Percentiles rank a stretch among this genome's conserved stretches.
phyloP scores from a whole-genome alignment of 1,284 basidiomycete species.

The Lignosus rhinocerotis region DNA sequence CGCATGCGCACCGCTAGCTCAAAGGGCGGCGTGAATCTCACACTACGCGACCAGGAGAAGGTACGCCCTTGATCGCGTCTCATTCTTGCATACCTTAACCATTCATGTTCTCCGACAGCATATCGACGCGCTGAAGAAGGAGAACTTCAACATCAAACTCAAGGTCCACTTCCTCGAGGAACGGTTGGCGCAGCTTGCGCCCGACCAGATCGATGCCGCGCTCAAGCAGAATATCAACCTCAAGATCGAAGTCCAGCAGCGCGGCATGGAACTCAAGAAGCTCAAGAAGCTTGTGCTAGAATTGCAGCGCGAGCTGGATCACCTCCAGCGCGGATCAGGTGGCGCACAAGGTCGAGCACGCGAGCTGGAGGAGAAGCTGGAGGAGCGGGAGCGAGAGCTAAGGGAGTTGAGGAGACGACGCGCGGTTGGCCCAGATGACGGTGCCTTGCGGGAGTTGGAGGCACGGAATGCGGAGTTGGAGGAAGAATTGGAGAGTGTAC shows the following conservation, averaged over 20 bases:
- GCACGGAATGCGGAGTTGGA: slow-evolving; percentile 66
- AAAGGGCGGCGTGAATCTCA: slow-evolving; percentile 68
- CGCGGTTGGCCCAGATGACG: slow-evolving; percentile 43
- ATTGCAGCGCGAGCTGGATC: slow-evolving; percentile 77
- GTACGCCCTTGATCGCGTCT: slow-evolving; percentile 39
- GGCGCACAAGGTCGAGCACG: slow-evolving; percentile 50
- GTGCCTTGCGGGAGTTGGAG: slow-evolving; percentile 53
- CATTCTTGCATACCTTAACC: not conserved
- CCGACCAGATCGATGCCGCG: slow-evolving; percentile 89
- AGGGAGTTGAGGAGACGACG: slow-evolving; percentile 56
- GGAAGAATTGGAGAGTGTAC: slow-evolving; percentile 66
- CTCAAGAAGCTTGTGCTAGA: slow-evolving; percentile 87
- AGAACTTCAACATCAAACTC: slow-evolving; percentile 93
- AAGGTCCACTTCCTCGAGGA: slow-evolving; percentile 94
- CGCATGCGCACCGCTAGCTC: slow-evolving; percentile 40
- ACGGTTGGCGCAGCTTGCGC: slow-evolving; percentile 82
- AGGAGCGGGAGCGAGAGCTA: slow-evolving; percentile 69
- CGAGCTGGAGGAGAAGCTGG: slow-evolving; percentile 69
- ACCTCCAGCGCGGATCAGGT: slow-evolving; percentile 59
- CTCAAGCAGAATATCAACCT: slow-evolving; percentile 93
- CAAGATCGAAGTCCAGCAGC: slow-evolving; percentile 90
- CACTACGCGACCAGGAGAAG: slow-evolving; percentile 93
- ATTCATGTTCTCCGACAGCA: slow-evolving; percentile 52
- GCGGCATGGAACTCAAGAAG: slow-evolving; percentile 91
- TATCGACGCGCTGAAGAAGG: slow-evolving; percentile 91